A percentile compares a stretch with the other conserved stretches of the same genome.
These are phyloP conservation scores for Botrytis cinerea DNA, from an alignment of 2,329 filamentous ascomycete species.

Conservation along the genomic window DNA sequence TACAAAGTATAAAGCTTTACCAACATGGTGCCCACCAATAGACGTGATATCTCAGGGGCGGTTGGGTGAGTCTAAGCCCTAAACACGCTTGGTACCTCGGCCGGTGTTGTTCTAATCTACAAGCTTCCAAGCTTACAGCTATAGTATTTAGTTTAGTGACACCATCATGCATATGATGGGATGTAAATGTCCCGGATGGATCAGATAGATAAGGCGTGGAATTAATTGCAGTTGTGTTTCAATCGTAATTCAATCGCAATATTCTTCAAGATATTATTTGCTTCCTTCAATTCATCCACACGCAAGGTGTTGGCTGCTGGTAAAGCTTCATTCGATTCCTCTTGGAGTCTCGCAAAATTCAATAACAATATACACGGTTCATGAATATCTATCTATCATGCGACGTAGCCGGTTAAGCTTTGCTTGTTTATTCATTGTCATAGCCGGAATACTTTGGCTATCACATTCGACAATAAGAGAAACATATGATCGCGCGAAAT, in stretches of 20 bases:
- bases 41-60: neutral
- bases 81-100: neutral
- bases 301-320: neutral
- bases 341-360: neutral
- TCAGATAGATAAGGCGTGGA: neutral
- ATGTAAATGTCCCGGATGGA: neutral
- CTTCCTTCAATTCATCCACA: neutral
- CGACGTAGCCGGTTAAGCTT: conserved; percentile 9
- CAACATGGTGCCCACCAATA: neutral
- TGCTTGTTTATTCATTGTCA: neutral
- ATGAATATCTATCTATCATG: neutral
- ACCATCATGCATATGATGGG: neutral
- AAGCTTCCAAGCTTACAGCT: neutral
- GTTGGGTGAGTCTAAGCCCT: neutral
- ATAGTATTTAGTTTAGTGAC: neutral
- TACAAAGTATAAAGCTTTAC: neutral
- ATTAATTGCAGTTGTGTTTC: neutral
- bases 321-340: no score
- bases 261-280: neutral
- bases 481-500: neutral
- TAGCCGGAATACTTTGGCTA: neutral
- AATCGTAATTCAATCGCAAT: neutral
- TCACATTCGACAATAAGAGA: conserved; percentile 1
- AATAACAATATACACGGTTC: neutral
- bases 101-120: neutral